Evolutionary conservation across 345 rosid species (phyloP), one percentile per base, ranked within the genome.

Genomic region (Geranium rotundifolium): DNA sequence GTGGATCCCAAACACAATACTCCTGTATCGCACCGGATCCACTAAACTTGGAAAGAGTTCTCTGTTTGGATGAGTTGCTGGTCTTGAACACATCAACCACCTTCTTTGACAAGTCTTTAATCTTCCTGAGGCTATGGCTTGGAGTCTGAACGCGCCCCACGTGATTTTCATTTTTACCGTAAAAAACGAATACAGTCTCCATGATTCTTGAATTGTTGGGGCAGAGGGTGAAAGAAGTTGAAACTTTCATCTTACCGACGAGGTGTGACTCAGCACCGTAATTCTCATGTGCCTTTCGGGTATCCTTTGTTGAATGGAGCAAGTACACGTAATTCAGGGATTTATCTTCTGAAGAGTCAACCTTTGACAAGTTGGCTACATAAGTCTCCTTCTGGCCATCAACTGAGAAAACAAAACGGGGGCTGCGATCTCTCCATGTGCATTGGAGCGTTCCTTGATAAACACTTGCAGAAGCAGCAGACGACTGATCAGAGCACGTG

Each of bases 181-280:
- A 86, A 49, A 93, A 77, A 77, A 86, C 83, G 72, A 88, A 90
- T 75, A 90, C 83, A 14, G 89, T 90, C 81, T 83, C 83, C 81
- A 81, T 73, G 19, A 68, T 76, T 76, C 74, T 86, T 14, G 65
- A 82, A 67, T 70, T 75, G 31, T 77, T 27, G 0, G 82, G 70
- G 16, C 85, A 80, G 60, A 80, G 62, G 41, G 74, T 60, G 72
- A 83, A 78, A 49, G 81, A 78, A 57, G 90, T 86, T 17, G 87
- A 76, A 37, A 90, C 91, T 64, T 78, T 78, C 75, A 93, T 68
- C 67, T 76, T 81, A 65, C 95, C 99, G 63, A 93, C 81, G 62
- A 88, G 85, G 46, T 65, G 75, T 18, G 77, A 69, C 18, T 75
- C 77, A 19, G 65, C 70, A 57, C 61, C 77, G 63, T 59, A 63